phyloP scores from a whole-genome alignment of 2,329 filamentous ascomycete genomes.

The Colletotrichum agaves region DNA sequence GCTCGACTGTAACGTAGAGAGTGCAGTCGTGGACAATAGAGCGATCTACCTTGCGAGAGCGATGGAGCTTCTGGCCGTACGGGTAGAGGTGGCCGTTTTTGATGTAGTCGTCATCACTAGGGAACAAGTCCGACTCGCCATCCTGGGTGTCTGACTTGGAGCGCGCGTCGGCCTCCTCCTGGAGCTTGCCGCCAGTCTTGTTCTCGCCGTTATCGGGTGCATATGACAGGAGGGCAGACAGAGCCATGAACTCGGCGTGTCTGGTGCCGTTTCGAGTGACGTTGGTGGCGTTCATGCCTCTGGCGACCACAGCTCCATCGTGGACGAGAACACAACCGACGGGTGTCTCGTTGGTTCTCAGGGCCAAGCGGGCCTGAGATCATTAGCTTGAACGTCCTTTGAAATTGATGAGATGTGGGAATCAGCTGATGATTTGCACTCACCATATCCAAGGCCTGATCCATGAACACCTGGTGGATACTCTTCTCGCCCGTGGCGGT shows the following conservation, averaged over 20 bases:
- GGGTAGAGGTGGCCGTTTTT: constrained; percentile 67
- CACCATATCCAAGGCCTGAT: constrained; percentile 88
- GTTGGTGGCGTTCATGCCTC: constrained; percentile 98
- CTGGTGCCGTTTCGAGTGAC: constrained; percentile 89
- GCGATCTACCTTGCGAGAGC: constrained; percentile 68
- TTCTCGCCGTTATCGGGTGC: constrained; percentile 41
- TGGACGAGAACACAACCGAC: constrained; percentile 96
- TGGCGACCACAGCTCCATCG: constrained; percentile 80
- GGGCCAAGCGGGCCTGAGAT: constrained; percentile 81
- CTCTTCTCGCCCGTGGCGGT: constrained; percentile 47
- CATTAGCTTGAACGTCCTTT: neutral
- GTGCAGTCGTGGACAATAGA: constrained; percentile 76
- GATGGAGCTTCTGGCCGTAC: constrained; percentile 69
- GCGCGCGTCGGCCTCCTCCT: constrained; percentile 16
- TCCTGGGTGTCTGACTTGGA: constrained; percentile 39
- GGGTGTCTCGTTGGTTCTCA: constrained; percentile 89
- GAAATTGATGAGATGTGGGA: neutral
- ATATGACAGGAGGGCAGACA: constrained; percentile 67
- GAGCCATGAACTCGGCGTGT: constrained; percentile 94
- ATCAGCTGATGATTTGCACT: constrained; percentile 41
- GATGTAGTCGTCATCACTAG: constrained; percentile 62
- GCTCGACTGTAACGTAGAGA: constrained; percentile 97
- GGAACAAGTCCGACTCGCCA: constrained; percentile 41
- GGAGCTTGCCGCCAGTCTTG: constrained; percentile 11
- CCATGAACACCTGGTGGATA: constrained; percentile 75